Percentiles rank a stretch among this genome's conserved stretches.
These are phyloP conservation scores for Paecilomyces variotii DNA, from an alignment of 2,329 filamentous ascomycete genomes.

Conservation along the genomic window DNA sequence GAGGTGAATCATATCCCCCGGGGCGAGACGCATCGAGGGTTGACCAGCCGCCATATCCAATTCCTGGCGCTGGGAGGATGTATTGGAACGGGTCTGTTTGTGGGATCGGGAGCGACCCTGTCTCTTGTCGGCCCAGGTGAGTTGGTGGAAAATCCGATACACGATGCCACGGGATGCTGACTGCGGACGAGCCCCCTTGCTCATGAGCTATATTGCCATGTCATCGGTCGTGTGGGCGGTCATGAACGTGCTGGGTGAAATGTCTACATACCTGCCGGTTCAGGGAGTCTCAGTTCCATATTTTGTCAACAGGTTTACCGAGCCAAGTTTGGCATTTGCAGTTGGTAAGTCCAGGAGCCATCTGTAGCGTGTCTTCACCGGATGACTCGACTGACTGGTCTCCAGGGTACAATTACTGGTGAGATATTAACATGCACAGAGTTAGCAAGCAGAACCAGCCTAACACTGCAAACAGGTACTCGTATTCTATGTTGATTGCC, in stretches of 20 bases:
- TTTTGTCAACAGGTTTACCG: slow-evolving; percentile 47
- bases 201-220: slow-evolving; percentile 31
- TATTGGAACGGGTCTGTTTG: slow-evolving; percentile 49
- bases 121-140: slow-evolving; percentile 39
- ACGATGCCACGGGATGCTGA: neutral
- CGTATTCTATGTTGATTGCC: slow-evolving; percentile 39
- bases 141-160: neutral
- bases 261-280: slow-evolving; percentile 50
- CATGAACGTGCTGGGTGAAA: slow-evolving; percentile 47
- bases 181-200: slow-evolving; percentile 18
- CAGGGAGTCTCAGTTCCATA: slow-evolving; percentile 47
- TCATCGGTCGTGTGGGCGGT: slow-evolving; percentile 31
- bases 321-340: slow-evolving; percentile 50
- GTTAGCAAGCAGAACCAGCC: neutral
- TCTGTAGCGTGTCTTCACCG: neutral
- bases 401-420: slow-evolving; percentile 44
- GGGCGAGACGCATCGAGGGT: slow-evolving; percentile 12
- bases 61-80: slow-evolving; percentile 19
- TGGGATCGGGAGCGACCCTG: slow-evolving; percentile 42
- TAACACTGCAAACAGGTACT: slow-evolving; percentile 29
- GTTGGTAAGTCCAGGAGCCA: slow-evolving; percentile 15
- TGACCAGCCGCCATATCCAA: slow-evolving; percentile 22
- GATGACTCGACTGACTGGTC: slow-evolving; percentile 8
- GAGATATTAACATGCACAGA: neutral
- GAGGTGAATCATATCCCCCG: slow-evolving; percentile 2